These are phyloP conservation scores for Calonectria leucothoes DNA, from an alignment of 2,329 filamentous ascomycete genomes.

Conservation along the genomic window DNA sequence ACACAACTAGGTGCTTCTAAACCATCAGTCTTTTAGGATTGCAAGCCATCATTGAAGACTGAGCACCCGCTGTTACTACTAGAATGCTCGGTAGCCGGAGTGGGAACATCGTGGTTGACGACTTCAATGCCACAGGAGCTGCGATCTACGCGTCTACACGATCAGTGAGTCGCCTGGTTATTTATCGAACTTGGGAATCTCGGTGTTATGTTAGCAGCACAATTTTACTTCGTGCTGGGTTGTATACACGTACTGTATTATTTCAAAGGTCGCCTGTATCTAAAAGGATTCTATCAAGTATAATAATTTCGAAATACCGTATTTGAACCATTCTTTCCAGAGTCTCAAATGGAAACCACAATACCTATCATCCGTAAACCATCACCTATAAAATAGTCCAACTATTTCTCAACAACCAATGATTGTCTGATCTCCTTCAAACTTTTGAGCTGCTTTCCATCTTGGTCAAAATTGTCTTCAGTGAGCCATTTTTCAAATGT, in stretches of 20 bases:
- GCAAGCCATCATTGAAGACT: not conserved
- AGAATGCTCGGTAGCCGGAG: not conserved
- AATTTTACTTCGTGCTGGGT: no score
- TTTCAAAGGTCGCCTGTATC: no score
- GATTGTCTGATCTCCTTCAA: slow-evolving; percentile 49
- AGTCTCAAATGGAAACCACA: not conserved
- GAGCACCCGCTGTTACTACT: not conserved
- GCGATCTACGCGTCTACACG: no score
- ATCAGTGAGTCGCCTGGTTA: no score
- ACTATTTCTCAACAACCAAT: not conserved
- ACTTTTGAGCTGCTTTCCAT: slow-evolving; percentile 62
- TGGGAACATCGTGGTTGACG: not conserved
- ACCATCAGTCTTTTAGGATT: not conserved
- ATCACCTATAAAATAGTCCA: not conserved
- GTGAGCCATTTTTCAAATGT: slow-evolving; percentile 67
- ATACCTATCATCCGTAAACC: not conserved
- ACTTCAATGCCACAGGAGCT: not conserved
- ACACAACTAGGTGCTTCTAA: not conserved
- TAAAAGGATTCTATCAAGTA: not conserved
- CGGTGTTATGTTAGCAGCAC: no score
- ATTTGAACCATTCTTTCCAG: no score
- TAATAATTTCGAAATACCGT: not conserved
- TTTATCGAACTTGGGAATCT: no score
- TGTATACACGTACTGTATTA: no score
- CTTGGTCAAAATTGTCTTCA: slow-evolving; percentile 64